These are phyloP conservation scores for Nematodospora valgi DNA, from an alignment of 805 yeast genomes.

Conservation along the genomic window DNA sequence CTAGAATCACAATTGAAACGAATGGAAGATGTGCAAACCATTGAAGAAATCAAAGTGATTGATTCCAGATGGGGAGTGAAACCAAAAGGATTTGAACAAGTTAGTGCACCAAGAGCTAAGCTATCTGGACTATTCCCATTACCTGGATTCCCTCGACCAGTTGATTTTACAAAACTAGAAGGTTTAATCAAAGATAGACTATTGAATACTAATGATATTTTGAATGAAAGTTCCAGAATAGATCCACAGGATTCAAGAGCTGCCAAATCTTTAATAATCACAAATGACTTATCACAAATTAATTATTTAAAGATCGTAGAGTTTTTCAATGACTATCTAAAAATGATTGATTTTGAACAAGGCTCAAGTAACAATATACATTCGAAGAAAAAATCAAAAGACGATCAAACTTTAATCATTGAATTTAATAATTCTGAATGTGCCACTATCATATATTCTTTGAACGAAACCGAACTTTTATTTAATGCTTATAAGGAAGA, in stretches of 20 bases:
- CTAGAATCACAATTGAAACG: conserved; percentile 1
- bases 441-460: conserved; percentile 53
- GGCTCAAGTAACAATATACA: conserved; percentile 30
- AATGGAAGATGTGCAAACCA: conserved; percentile 30
- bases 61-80: conserved; percentile 66
- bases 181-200: conserved; percentile 35
- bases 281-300: conserved; percentile 27
- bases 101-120: conserved; percentile 74
- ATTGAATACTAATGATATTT: conserved; percentile 25
- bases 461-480: conserved; percentile 32
- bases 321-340: conserved; percentile 43
- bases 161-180: conserved; percentile 38
- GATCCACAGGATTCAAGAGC: conserved; percentile 37
- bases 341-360: conserved; percentile 37
- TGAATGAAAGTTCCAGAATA: conserved; percentile 31
- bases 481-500: conserved; percentile 25
- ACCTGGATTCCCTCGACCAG: conserved; percentile 60
- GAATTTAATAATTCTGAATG: conserved; percentile 48
- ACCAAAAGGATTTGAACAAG: conserved; percentile 71
- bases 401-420: conserved; percentile 40
- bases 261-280: conserved; percentile 29
- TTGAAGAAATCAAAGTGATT: conserved; percentile 49
- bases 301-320: conserved; percentile 40
- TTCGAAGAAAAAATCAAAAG: conserved; percentile 31
- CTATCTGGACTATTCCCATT: conserved; percentile 73